These are phyloP conservation scores for Tolypocladium cylindrosporum DNA, from an alignment of 2,329 filamentous ascomycete species.

Conservation along the genomic window DNA sequence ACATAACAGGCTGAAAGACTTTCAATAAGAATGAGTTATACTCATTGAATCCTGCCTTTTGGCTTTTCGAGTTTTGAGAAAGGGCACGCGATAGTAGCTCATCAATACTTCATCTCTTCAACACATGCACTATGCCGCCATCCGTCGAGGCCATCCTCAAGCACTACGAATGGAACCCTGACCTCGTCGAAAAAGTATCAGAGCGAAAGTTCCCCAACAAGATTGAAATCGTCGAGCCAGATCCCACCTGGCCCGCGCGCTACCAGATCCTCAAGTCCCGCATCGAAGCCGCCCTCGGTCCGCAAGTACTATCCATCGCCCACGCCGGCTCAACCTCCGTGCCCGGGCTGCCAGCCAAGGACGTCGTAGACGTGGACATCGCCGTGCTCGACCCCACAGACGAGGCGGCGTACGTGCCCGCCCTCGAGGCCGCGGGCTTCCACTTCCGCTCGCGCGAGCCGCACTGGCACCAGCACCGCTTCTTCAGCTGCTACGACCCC, in stretches of 20 bases:
- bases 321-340: constrained; percentile 43
- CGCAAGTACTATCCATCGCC: constrained; percentile 23
- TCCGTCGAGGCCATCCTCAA: constrained; percentile 16
- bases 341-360: constrained; percentile 37
- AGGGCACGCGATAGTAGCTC: too few relatives aligned
- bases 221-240: constrained; percentile 23
- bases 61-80: too few relatives aligned
- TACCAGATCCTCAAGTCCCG: constrained; percentile 20
- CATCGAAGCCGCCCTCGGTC: constrained; percentile 25
- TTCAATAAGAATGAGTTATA: too few relatives aligned
- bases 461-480: constrained; percentile 36
- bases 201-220: constrained; percentile 11
- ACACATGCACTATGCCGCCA: constrained; percentile 10
- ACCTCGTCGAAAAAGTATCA: constrained; percentile 13
- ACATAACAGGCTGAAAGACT: too few relatives aligned
- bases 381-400: constrained; percentile 27
- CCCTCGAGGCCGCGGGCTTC: constrained; percentile 33
- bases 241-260: constrained; percentile 24
- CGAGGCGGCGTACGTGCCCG: constrained; percentile 30
- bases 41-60: too few relatives aligned
- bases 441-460: constrained; percentile 36
- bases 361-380: constrained; percentile 42
- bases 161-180: constrained; percentile 12
- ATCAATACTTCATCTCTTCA: background rate
- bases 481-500: constrained; percentile 27